These are phyloP conservation scores for Acacia crassicarpa DNA, from an alignment of 306 rosid species.

Conservation along the genomic window DNA sequence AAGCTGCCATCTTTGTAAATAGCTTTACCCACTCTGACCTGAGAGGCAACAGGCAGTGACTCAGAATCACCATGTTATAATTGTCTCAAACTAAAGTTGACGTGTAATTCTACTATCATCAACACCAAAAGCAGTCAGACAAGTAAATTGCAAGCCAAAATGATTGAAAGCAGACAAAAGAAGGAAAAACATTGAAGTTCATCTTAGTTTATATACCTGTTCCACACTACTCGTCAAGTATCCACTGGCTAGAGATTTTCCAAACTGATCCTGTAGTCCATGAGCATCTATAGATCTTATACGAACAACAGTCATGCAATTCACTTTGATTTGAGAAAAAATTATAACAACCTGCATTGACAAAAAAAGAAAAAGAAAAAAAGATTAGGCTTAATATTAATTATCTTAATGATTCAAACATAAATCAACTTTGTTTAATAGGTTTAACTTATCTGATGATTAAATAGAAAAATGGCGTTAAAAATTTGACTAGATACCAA, in stretches of 20 bases:
- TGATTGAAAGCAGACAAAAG: slow-evolving; percentile 4
- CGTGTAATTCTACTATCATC: slow-evolving; percentile 3
- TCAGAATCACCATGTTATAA: slow-evolving; percentile 26
- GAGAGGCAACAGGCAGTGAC: slow-evolving; percentile 35
- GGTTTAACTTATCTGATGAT: neutral
- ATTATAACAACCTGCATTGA: slow-evolving; percentile 67
- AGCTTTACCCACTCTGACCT: slow-evolving; percentile 90
- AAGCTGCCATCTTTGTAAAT: slow-evolving; percentile 76
- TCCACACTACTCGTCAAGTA: slow-evolving; percentile 66
- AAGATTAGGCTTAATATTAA: slow-evolving; percentile 32
- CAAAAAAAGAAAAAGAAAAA: slow-evolving; percentile 35
- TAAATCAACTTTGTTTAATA: neutral
- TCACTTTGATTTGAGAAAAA: slow-evolving; percentile 83
- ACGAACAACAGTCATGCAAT: slow-evolving; percentile 78
- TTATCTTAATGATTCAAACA: slow-evolving; percentile 29
- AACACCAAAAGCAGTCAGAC: slow-evolving; percentile 19
- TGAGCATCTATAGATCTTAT: slow-evolving; percentile 62
- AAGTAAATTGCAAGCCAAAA: slow-evolving; percentile 17
- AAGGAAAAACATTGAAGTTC: neutral
- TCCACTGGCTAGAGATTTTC: slow-evolving; percentile 38
- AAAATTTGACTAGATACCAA: neutral
- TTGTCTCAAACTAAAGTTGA: slow-evolving; percentile 13
- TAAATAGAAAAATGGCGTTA: neutral
- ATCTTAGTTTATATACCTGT: slow-evolving; percentile 52
- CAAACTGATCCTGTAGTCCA: slow-evolving; percentile 40